phyloP scores from a whole-genome alignment of 768 basidiomycete genomes.

The Leccinum truebloodii region DNA sequence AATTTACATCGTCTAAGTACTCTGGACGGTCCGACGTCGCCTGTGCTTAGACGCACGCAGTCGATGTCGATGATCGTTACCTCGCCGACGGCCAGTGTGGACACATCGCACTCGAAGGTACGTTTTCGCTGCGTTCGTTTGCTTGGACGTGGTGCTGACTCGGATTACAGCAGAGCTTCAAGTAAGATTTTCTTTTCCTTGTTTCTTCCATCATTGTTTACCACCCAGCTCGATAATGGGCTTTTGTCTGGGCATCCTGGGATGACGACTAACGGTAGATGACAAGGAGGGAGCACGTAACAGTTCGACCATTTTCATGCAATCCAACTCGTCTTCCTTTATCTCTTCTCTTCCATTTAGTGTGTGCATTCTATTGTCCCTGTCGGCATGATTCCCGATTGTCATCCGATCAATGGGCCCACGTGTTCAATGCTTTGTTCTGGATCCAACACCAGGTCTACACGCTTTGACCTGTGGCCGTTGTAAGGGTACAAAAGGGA shows the following conservation, averaged over 20 bases:
- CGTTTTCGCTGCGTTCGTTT: neutral
- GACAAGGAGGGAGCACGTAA: constrained; percentile 11
- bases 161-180: constrained; percentile 21
- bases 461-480: neutral
- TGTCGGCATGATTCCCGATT: neutral
- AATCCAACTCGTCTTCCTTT: constrained; percentile 2
- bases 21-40: constrained; percentile 9
- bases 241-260: neutral
- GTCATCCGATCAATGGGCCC: neutral
- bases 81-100: constrained; percentile 11
- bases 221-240: constrained; percentile 2
- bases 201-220: neutral
- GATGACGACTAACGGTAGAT: constrained; percentile 2
- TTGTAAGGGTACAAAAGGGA: neutral
- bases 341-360: neutral
- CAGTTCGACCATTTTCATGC: constrained; percentile 18
- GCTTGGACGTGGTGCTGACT: constrained; percentile 3
- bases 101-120: constrained; percentile 16
- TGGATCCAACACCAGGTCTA: neutral
- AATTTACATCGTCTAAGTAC: neutral
- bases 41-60: constrained; percentile 27
- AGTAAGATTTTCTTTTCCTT: constrained; percentile 7
- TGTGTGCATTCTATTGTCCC: neutral
- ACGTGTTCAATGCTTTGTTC: neutral
- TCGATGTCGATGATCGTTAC: constrained; percentile 28